Evolutionary conservation across 371 early-diverging fungal genomes (phyloP).

Genomic region (Mucor piriformis): DNA sequence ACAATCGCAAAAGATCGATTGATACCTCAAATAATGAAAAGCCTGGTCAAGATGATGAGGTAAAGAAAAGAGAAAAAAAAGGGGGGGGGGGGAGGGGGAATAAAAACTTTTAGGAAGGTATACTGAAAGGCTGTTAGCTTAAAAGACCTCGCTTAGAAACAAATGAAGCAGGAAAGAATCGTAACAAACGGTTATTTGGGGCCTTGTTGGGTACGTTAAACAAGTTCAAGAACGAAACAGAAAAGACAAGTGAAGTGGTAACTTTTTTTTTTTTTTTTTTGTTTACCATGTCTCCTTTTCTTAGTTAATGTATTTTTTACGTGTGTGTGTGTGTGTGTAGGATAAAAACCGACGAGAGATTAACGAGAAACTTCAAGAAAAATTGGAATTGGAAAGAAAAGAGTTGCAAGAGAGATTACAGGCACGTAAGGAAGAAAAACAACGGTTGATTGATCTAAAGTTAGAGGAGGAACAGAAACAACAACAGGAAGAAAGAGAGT

Average conservation of each 20-base stretch:
- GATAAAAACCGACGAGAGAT: conserved; percentile 56
- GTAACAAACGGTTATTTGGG: conserved; percentile 62
- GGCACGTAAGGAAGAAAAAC: conserved; percentile 46
- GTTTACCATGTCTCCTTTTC: too few species aligned
- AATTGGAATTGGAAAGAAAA: conserved; percentile 46
- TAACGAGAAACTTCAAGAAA: conserved; percentile 52
- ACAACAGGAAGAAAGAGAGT: conserved; percentile 3
- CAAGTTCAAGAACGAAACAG: conserved; percentile 58
- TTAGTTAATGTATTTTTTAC: too few species aligned
- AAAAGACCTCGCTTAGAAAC: conserved; percentile 38
- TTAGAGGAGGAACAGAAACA: conserved; percentile 36
- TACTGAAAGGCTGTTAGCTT: conserved; percentile 8
- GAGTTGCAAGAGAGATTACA: conserved; percentile 46
- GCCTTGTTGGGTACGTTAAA: conserved; percentile 59
- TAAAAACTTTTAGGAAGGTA: too few species aligned
- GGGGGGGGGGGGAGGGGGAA: too few species aligned
- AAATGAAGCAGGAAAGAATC: conserved; percentile 40
- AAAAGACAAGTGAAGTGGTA: conserved; percentile 55
- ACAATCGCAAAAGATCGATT: neutral
- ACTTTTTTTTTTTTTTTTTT: conserved; percentile 6
- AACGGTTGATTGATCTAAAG: conserved; percentile 26
- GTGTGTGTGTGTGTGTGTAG: conserved; percentile 21
- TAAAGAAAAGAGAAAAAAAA: too few species aligned
- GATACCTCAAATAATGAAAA: neutral
- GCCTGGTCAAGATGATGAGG: neutral